Base-by-base conservation (phyloP, 495 filamentous ascomycete species). In the Tuber borchii region DNA sequence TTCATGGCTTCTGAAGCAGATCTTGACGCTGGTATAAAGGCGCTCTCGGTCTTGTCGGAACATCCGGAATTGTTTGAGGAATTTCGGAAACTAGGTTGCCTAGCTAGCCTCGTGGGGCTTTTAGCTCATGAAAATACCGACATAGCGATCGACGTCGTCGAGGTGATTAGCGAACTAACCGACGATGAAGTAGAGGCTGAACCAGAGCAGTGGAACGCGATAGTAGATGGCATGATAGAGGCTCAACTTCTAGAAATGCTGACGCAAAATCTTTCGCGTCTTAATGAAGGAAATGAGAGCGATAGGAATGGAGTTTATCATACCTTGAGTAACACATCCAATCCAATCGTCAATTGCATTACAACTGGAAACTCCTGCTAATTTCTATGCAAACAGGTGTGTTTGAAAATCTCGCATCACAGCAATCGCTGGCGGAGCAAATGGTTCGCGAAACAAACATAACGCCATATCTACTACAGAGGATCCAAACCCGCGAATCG, bases 51-150 rank as follows among this genome's bases (percentile, higher is more conserved):
- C 78, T 87, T 99, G 7, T 89, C 91, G 3, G 94, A 97, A 77
- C 93, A 97, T 82, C 87, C 95, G 12, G 91, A 92, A 61, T 87
- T 98, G 20, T 98, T 95, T 83, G 86, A 85, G 40, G 92, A 97
- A 77, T 96, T 99, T 80, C 88, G 90, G 20, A 91, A 90, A 72
- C 83, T 97, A 73, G 95, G 93, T 42, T 91, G 91, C 75, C 90
- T 91, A 0, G 90, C 84, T 0, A 92, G 90, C 26, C 84, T 99
- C 73, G 92, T 97, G 1, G 88, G 90, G 1, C 83, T 99, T 71
- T 85, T 99, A 40, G 90, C 95, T 10, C 95, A 98, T 82, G 95
- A 99, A 80, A 99, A 99, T 84, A 93, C 94, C 2, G 95, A 99
- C 84, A 97, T 99, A 77, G 94, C 95, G 10, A 97, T 97, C 77